phyloP scores from a whole-genome alignment of 2,329 filamentous ascomycete genomes.

The Beauveria medogensis region DNA sequence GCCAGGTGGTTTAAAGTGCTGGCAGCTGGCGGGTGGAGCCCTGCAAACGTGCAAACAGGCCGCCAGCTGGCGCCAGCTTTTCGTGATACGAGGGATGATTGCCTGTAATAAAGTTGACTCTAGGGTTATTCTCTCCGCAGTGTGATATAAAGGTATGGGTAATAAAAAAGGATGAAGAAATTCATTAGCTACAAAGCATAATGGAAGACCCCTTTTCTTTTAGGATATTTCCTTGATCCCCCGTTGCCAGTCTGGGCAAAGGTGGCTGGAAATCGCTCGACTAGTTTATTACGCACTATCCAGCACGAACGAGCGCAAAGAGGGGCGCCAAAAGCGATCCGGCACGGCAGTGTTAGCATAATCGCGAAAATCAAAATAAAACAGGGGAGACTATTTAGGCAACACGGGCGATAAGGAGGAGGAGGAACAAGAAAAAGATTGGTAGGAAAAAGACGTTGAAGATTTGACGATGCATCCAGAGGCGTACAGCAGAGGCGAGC shows the following conservation, averaged over 20 bases:
- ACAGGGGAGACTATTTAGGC: neutral
- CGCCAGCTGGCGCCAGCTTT: neutral
- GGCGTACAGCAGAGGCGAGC: neutral
- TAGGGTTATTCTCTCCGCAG: too few relatives aligned
- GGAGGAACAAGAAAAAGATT: neutral
- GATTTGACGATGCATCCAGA: neutral
- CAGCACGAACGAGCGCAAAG: neutral
- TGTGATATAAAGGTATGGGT: too few relatives aligned
- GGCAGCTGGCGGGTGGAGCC: neutral
- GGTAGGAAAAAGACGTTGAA: neutral
- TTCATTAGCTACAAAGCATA: too few relatives aligned
- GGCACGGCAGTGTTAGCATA: neutral
- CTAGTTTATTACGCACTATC: too few relatives aligned
- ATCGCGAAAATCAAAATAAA: neutral
- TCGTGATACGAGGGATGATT: neutral
- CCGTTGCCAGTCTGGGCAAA: too few relatives aligned
- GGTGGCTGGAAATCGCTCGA: too few relatives aligned
- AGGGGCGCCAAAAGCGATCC: neutral
- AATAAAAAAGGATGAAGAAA: too few relatives aligned
- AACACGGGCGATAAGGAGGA: neutral
- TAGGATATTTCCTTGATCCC: too few relatives aligned
- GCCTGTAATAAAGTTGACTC: too few relatives aligned
- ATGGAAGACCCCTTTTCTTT: too few relatives aligned
- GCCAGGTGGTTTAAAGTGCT: conserved; percentile 6
- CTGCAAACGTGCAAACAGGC: neutral